A percentile compares a stretch with the other conserved stretches of the same genome.
phyloP scores from a whole-genome alignment of 139 green algal species.

The Tetraselmis chui region DNA sequence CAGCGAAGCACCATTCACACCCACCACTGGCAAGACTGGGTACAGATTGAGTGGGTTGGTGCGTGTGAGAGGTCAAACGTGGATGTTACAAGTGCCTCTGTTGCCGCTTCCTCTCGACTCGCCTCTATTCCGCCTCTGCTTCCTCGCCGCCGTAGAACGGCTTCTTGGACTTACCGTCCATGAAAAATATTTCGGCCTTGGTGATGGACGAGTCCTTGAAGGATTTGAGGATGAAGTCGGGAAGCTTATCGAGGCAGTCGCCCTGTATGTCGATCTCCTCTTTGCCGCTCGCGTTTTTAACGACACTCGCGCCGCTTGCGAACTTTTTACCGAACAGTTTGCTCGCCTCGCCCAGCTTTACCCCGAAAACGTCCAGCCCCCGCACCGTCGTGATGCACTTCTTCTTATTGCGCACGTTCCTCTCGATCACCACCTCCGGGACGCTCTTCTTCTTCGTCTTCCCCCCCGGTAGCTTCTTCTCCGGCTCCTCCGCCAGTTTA shows the following conservation, averaged over 20 bases:
- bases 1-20: background rate
- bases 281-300: constrained; percentile 73
- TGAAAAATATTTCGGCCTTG: constrained; percentile 59
- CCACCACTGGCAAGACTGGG: background rate
- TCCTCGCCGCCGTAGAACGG: constrained; percentile 37
- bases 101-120: background rate
- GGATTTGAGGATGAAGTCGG: constrained; percentile 74
- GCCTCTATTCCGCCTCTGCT: background rate
- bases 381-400: constrained; percentile 88
- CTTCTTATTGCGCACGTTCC: constrained; percentile 78
- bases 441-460: constrained; percentile 44
- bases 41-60: too few species aligned
- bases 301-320: constrained; percentile 82
- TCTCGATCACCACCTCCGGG: constrained; percentile 41
- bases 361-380: constrained; percentile 80
- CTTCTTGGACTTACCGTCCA: constrained; percentile 62
- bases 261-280: constrained; percentile 95
- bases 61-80: too few species aligned
- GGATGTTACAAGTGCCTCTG: too few species aligned
- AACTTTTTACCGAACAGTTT: constrained; percentile 99
- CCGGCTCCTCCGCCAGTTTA: constrained; percentile 11
- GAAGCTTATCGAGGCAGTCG: constrained; percentile 60
- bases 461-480: constrained; percentile 58
- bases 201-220: constrained; percentile 61
- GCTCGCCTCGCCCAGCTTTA: constrained; percentile 84